Evolutionary conservation across 1,284 basidiomycete species (phyloP).

Genomic region (Ganoderma resinaceum): DNA sequence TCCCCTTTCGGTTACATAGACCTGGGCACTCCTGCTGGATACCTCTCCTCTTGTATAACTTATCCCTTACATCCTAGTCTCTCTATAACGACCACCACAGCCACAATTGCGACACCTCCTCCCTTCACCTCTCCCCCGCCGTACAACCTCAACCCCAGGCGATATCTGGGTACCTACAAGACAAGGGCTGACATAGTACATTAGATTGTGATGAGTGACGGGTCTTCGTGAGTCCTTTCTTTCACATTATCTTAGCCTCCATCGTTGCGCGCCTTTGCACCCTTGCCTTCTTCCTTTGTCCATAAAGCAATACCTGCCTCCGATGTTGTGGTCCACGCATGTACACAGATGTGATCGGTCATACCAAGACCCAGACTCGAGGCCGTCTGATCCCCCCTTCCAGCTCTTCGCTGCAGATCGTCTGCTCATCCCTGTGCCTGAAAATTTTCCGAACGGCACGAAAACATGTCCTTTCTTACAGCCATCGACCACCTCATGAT

Average conservation of each 20-base stretch:
- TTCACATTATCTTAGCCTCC: background rate
- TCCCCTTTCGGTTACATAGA: too few relatives aligned
- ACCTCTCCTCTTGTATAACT: too few relatives aligned
- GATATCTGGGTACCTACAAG: background rate
- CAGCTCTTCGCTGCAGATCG: background rate
- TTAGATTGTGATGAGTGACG: conserved; percentile 22
- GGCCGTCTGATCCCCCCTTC: background rate
- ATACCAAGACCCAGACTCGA: too few relatives aligned
- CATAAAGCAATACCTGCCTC: background rate
- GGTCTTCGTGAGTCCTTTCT: conserved; percentile 28
- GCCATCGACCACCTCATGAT: background rate
- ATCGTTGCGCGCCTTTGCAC: background rate
- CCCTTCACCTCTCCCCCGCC: too few relatives aligned
- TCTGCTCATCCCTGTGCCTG: too few relatives aligned
- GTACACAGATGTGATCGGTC: too few relatives aligned
- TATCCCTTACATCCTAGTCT: too few relatives aligned
- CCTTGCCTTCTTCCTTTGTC: background rate
- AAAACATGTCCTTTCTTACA: background rate
- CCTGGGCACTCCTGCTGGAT: too few relatives aligned
- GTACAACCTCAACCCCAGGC: background rate
- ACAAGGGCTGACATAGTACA: background rate
- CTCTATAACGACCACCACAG: too few relatives aligned
- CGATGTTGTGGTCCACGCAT: too few relatives aligned
- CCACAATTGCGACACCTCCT: too few relatives aligned
- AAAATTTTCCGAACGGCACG: background rate